Percentiles rank a stretch among this genome's conserved stretches.
Conservation (phyloP, 1,284 basidiomycete species). For the Fomitopsis pinicola region DNA sequence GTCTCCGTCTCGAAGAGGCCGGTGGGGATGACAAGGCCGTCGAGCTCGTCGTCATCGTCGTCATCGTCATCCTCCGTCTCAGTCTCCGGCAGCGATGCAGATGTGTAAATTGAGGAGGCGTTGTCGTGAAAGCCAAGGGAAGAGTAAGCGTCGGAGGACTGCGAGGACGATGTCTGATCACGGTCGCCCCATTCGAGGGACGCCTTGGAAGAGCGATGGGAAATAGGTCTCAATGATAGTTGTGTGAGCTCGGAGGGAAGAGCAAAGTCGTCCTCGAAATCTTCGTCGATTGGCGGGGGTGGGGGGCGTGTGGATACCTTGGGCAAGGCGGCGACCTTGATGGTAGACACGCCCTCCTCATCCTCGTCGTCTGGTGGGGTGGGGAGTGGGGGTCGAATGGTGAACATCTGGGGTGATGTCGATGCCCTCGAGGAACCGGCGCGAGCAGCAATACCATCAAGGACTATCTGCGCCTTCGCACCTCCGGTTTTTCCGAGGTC, state of each 20-base stretch:
- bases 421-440: conserved; percentile 25
- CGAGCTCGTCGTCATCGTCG: conserved; percentile 69
- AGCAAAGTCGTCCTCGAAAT: conserved; percentile 52
- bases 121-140: conserved; percentile 68
- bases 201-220: conserved; percentile 71
- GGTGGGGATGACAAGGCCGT: conserved; percentile 73
- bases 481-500: conserved; percentile 55
- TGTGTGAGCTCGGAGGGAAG: conserved; percentile 73
- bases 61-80: conserved; percentile 67
- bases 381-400: conserved; percentile 58
- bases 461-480: conserved; percentile 40
- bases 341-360: conserved; percentile 75
- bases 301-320: conserved; percentile 29
- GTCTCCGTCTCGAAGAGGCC: conserved; percentile 69
- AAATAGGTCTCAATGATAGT: conserved; percentile 70
- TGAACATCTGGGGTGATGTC: conserved; percentile 41
- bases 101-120: conserved; percentile 67
- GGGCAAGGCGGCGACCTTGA: conserved; percentile 60
- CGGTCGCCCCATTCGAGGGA: conserved; percentile 82
- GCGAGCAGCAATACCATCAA: conserved; percentile 31
- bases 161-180: conserved; percentile 74
- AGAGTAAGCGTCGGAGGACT: conserved; percentile 79
- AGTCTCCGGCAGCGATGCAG: conserved; percentile 60
- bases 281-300: conserved; percentile 27
- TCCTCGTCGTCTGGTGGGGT: conserved; percentile 53